Evolutionary conservation across 495 filamentous ascomycete genomes (phyloP).

Genomic region (Durotheca rogersii): DNA sequence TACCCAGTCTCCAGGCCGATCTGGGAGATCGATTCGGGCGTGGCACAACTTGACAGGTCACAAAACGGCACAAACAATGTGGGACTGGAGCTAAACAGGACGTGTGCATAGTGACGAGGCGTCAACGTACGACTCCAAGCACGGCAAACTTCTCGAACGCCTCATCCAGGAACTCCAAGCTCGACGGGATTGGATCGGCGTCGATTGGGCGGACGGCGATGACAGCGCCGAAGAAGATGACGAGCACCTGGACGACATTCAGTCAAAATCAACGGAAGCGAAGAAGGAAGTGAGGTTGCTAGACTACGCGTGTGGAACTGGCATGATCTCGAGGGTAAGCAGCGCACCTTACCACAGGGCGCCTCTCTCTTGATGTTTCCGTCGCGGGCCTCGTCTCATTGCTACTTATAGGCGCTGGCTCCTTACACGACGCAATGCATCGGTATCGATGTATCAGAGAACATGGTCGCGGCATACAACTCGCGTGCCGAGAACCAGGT

Average conservation of each 20-base stretch:
- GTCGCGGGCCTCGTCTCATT: conserved; percentile 7
- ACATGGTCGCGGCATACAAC: conserved; percentile 65
- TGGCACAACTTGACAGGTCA: conserved; percentile 5
- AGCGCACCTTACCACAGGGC: background rate
- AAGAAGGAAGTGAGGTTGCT: conserved; percentile 57
- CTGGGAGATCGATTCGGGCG: conserved; percentile 11
- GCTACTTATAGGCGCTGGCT: conserved; percentile 49
- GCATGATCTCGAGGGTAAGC: conserved; percentile 58
- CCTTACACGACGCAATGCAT: conserved; percentile 61
- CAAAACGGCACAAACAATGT: background rate
- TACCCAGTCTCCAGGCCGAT: background rate
- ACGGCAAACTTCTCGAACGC: conserved; percentile 40
- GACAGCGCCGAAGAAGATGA: conserved; percentile 46
- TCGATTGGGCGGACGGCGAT: conserved; percentile 49
- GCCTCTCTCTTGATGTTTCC: too few species aligned
- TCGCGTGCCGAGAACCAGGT: conserved; percentile 46
- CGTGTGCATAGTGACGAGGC: conserved; percentile 39
- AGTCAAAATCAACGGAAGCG: conserved; percentile 12
- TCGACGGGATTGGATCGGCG: conserved; percentile 62
- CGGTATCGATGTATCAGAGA: conserved; percentile 67
- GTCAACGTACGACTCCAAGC: conserved; percentile 42
- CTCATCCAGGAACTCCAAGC: conserved; percentile 51
- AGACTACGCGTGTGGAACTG: conserved; percentile 78
- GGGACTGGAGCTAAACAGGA: conserved; percentile 12
- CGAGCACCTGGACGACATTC: background rate